A percentile compares a stretch with the other conserved stretches of the same genome.
Evolutionary conservation across 2,329 filamentous ascomycete species (phyloP).

Genomic region (Arthrobotrys megalospora): DNA sequence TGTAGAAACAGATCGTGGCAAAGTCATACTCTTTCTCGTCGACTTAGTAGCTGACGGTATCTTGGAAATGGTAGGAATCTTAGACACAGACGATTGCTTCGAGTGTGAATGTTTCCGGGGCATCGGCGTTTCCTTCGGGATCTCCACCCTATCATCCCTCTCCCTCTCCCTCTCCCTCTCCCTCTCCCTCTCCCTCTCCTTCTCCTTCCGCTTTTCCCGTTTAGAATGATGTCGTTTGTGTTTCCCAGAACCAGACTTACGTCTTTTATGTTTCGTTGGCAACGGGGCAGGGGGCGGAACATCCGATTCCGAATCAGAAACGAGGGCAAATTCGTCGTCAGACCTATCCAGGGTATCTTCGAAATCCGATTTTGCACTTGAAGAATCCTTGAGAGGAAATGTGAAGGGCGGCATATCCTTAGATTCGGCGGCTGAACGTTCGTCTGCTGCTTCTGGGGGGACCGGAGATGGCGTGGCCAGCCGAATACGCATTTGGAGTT

Average conservation of each 20-base stretch:
- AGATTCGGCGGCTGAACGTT: conserved; percentile 22
- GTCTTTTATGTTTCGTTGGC: conserved; percentile 46
- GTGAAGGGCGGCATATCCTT: conserved; percentile 33
- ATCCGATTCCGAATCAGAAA: conserved; percentile 56
- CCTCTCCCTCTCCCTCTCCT: conserved; percentile 40
- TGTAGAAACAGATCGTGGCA: conserved; percentile 44
- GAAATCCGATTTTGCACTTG: conserved; percentile 56
- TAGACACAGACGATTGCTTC: conserved; percentile 42
- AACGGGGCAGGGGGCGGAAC: conserved; percentile 41
- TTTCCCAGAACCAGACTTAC: conserved; percentile 52
- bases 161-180: conserved; percentile 44
- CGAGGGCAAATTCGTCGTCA: conserved; percentile 49
- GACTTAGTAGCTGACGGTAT: conserved; percentile 51
- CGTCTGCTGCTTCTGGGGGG: conserved; percentile 39
- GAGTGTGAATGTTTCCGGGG: conserved; percentile 51
- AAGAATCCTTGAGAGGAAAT: conserved; percentile 56
- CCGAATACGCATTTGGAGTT: conserved; percentile 55
- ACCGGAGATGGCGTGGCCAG: conserved; percentile 50
- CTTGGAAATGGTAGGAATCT: conserved; percentile 55
- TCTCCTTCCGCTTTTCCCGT: conserved; percentile 44
- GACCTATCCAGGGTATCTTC: conserved; percentile 47
- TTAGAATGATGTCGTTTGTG: conserved; percentile 55
- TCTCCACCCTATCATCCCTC: conserved; percentile 22
- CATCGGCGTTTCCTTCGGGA: conserved; percentile 39
- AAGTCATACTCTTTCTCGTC: conserved; percentile 48